A percentile compares a stretch with the other conserved stretches of the same genome.
Evolutionary conservation across 192 early-diverging fungal genomes (phyloP).

Genomic region (Coemansia brasiliensis): DNA sequence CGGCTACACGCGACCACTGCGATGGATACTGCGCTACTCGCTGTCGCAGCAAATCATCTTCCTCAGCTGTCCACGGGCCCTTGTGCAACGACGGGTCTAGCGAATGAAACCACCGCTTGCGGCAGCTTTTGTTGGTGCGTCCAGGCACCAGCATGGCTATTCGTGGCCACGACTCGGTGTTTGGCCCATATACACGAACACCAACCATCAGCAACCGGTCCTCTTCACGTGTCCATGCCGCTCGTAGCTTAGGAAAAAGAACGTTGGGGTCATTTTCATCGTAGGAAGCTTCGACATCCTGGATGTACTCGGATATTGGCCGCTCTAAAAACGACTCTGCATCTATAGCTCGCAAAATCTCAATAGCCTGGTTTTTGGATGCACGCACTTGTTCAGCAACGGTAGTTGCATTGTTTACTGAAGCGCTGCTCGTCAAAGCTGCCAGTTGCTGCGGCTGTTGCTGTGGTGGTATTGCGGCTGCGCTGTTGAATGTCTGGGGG

Average conservation of each 20-base stretch:
- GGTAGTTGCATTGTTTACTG: not conserved
- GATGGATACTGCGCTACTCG: slow-evolving; percentile 69
- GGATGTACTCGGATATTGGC: slow-evolving; percentile 21
- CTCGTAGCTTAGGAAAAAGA: slow-evolving; percentile 50
- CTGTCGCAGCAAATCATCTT: slow-evolving; percentile 70
- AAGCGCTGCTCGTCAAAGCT: not conserved
- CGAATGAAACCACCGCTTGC: slow-evolving; percentile 81
- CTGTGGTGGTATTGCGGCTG: not conserved
- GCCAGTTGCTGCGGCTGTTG: not conserved
- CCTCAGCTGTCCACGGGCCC: slow-evolving; percentile 79
- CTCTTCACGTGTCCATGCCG: slow-evolving; percentile 78
- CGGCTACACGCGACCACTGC: slow-evolving; percentile 83
- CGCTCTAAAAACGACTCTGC: slow-evolving; percentile 28
- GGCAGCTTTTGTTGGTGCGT: slow-evolving; percentile 79
- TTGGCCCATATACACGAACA: slow-evolving; percentile 70
- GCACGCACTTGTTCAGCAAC: slow-evolving; percentile 31
- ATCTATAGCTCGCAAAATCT: slow-evolving; percentile 28
- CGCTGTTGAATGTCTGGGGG: not conserved
- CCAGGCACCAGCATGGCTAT: slow-evolving; percentile 76
- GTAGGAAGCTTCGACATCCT: slow-evolving; percentile 42
- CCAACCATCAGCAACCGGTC: slow-evolving; percentile 71
- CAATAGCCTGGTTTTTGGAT: slow-evolving; percentile 43
- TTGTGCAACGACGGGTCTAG: slow-evolving; percentile 73
- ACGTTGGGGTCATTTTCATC: slow-evolving; percentile 24
- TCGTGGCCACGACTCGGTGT: slow-evolving; percentile 76